phyloP scores from a whole-genome alignment of 2,329 filamentous ascomycete species.

The Camillea tinctor region DNA sequence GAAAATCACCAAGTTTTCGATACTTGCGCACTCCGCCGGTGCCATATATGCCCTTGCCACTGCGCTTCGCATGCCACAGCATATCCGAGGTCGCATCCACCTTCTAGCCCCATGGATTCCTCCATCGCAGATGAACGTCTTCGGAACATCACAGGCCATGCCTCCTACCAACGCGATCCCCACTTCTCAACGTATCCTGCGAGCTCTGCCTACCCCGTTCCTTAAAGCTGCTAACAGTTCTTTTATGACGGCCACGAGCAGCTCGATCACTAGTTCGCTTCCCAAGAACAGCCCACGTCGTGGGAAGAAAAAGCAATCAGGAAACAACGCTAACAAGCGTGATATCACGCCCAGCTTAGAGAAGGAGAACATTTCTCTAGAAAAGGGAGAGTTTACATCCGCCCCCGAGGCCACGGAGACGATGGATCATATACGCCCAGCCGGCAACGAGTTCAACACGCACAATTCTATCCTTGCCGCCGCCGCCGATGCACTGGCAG shows the following conservation, averaged over 20 bases:
- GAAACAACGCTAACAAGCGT: slow-evolving; percentile 34
- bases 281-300: slow-evolving; percentile 62
- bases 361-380: slow-evolving; percentile 47
- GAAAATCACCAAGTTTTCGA: slow-evolving; percentile 93
- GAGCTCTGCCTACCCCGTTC: slow-evolving; percentile 84
- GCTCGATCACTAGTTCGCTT: slow-evolving; percentile 75
- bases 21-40: slow-evolving; percentile 92
- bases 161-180: slow-evolving; percentile 85
- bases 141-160: slow-evolving; percentile 69
- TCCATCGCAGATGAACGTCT: slow-evolving; percentile 84
- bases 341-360: slow-evolving; percentile 41
- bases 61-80: slow-evolving; percentile 90
- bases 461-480: slow-evolving; percentile 43
- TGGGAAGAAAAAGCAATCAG: slow-evolving; percentile 56
- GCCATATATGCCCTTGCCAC: slow-evolving; percentile 98
- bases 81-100: slow-evolving; percentile 91
- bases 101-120: slow-evolving; percentile 96
- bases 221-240: slow-evolving; percentile 93
- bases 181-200: slow-evolving; percentile 85
- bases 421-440: slow-evolving; percentile 46
- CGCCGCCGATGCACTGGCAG: slow-evolving; percentile 60
- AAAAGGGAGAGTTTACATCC: slow-evolving; percentile 25
- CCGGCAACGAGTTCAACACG: slow-evolving; percentile 25
- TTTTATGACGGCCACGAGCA: slow-evolving; percentile 90
- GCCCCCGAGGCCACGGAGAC: slow-evolving; percentile 41